A percentile compares a stretch with the other conserved stretches of the same genome.
Evolutionary conservation across 345 rosid species (phyloP).

Genomic region (Murraya paniculata): DNA sequence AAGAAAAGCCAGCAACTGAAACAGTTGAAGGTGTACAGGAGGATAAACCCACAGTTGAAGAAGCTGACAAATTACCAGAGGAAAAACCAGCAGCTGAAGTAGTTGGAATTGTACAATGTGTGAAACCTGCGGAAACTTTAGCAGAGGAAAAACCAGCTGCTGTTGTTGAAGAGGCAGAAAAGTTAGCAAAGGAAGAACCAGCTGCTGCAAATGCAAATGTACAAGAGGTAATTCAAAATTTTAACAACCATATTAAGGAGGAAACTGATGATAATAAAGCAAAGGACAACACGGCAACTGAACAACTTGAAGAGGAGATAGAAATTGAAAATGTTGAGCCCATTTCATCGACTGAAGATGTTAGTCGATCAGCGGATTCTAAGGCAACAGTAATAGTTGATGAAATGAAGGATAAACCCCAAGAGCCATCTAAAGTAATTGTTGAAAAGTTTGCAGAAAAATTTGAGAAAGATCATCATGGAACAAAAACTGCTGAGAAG

Average conservation of each 20-base stretch:
- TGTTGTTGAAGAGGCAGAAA: neutral
- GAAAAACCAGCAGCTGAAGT: neutral
- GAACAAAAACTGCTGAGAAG: no score
- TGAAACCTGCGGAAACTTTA: constrained; percentile 8
- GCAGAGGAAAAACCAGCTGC: neutral
- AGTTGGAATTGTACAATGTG: neutral
- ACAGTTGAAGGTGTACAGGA: neutral
- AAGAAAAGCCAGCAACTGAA: neutral
- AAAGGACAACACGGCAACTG: constrained; percentile 8
- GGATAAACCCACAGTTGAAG: constrained; percentile 7
- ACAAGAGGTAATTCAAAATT: neutral
- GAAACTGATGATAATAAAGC: neutral
- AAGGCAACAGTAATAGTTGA: constrained; percentile 10
- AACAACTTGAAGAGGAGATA: neutral
- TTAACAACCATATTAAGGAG: neutral
- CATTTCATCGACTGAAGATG: constrained; percentile 8
- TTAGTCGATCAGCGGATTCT: neutral
- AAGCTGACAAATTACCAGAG: neutral
- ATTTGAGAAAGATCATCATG: neutral
- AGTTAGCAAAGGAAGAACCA: neutral
- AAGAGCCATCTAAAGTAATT: neutral
- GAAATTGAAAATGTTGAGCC: neutral
- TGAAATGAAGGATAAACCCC: constrained; percentile 10
- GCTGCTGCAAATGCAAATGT: neutral
- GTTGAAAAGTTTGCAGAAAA: constrained; percentile 4